phyloP scores from a whole-genome alignment of 2,329 filamentous ascomycete genomes.

The Chaetomiaceae sp. region DNA sequence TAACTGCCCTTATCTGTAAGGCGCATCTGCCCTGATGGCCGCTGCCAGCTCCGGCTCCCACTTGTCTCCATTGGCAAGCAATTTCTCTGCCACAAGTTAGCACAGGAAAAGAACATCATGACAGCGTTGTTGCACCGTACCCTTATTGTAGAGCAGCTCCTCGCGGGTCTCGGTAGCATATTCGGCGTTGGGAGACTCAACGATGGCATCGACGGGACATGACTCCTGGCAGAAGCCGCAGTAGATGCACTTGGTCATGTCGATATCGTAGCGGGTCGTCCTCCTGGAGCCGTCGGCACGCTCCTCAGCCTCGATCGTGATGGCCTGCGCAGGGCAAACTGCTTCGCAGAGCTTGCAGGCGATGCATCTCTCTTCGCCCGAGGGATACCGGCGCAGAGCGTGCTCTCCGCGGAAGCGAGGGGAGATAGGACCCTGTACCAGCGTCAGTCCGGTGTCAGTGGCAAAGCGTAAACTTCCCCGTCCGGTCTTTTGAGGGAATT shows the following conservation, averaged over 20 bases:
- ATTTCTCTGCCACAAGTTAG: constrained; percentile 58
- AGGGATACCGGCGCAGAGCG: constrained; percentile 91
- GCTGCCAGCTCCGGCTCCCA: constrained; percentile 98
- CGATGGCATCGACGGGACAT: constrained; percentile 92
- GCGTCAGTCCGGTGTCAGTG: constrained; percentile 20
- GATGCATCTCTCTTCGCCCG: constrained; percentile 97
- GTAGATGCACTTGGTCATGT: constrained; percentile 99
- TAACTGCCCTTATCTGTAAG: constrained; percentile 65
- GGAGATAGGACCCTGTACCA: constrained; percentile 77
- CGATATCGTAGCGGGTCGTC: constrained; percentile 97
- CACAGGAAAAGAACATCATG: background rate
- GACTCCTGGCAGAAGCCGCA: constrained; percentile 99
- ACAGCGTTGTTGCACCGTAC: constrained; percentile 31
- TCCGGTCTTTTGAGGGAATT: background rate
- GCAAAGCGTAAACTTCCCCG: background rate
- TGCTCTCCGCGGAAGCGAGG: constrained; percentile 98
- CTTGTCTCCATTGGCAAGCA: constrained; percentile 84
- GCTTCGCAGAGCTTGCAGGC: constrained; percentile 99
- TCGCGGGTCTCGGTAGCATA: constrained; percentile 70
- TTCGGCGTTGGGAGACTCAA: constrained; percentile 60
- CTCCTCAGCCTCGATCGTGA: constrained; percentile 98
- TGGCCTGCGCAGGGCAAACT: constrained; percentile 93
- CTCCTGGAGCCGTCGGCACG: constrained; percentile 91
- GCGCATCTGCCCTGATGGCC: constrained; percentile 84
- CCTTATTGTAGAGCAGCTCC: constrained; percentile 96